Percentiles rank a stretch among this genome's conserved stretches.
phyloP scores from a whole-genome alignment of 306 rosid species.

The Vigna radiata region DNA sequence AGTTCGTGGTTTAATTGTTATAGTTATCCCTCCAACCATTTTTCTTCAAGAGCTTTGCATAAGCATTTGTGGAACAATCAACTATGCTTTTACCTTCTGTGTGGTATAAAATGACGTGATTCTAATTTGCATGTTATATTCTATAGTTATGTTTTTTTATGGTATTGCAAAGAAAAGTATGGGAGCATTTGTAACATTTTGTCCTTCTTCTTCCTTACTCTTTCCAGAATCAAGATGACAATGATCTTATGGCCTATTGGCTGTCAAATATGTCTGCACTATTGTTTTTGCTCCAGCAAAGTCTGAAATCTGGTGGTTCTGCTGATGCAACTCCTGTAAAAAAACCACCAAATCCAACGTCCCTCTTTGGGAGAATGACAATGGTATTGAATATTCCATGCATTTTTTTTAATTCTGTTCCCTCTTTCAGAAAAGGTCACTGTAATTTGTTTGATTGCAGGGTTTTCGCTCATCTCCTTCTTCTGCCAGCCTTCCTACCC shows the following conservation, averaged over 20 bases:
- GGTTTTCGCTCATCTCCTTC: constrained; percentile 98
- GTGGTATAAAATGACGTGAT: constrained; percentile 37
- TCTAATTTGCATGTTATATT: constrained; percentile 29
- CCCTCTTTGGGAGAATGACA: constrained; percentile 98
- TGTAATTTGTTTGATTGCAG: constrained; percentile 53
- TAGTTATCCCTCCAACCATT: constrained; percentile 12
- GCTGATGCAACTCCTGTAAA: constrained; percentile 66
- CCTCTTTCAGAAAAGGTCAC: background rate
- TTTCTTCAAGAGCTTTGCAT: constrained; percentile 14
- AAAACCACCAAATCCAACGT: constrained; percentile 86
- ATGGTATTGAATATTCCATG: constrained; percentile 64
- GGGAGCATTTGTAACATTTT: constrained; percentile 1
- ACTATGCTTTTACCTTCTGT: constrained; percentile 19
- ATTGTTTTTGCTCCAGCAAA: constrained; percentile 88
- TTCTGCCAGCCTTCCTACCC: constrained; percentile 71
- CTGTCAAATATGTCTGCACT: constrained; percentile 89
- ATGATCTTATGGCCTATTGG: constrained; percentile 98
- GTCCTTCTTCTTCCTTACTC: constrained; percentile 35
- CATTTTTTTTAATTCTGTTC: constrained; percentile 20
- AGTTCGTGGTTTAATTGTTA: constrained; percentile 34
- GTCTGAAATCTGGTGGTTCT: constrained; percentile 76
- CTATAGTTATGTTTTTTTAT: constrained; percentile 7
- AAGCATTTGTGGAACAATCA: constrained; percentile 13
- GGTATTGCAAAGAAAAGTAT: constrained; percentile 19
- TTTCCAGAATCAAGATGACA: constrained; percentile 92